Evolutionary conservation across 2,329 filamentous ascomycete genomes (phyloP).

Genomic region (Cordyceps tenuipes): DNA sequence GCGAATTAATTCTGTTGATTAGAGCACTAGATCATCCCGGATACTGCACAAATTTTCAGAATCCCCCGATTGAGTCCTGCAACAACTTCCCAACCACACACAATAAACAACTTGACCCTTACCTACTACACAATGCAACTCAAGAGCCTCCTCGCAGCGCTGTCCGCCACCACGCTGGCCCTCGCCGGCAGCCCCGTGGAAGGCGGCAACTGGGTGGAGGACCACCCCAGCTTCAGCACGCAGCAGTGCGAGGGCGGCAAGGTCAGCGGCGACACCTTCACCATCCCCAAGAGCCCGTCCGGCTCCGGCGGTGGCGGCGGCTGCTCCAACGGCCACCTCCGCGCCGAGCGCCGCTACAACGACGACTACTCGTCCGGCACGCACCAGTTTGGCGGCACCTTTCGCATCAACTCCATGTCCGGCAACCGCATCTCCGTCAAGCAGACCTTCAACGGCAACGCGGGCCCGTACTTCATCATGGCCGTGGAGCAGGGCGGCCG

Average conservation of each 20-base stretch:
- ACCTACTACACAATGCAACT: not conserved
- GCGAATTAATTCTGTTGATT: too few relatives aligned
- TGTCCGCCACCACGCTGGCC: not conserved
- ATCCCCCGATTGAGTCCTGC: too few relatives aligned
- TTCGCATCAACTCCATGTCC: slow-evolving; percentile 18
- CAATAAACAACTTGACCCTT: not conserved
- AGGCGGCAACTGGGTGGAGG: slow-evolving; percentile 7
- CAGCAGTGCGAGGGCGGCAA: slow-evolving; percentile 8
- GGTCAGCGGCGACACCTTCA: slow-evolving; percentile 6
- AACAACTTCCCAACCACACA: too few relatives aligned
- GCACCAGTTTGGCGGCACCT: slow-evolving; percentile 18
- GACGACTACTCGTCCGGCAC: slow-evolving; percentile 8
- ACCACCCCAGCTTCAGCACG: not conserved
- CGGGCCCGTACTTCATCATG: slow-evolving; percentile 17
- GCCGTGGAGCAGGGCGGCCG: slow-evolving; percentile 14
- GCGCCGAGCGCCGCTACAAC: slow-evolving; percentile 10
- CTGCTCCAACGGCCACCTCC: slow-evolving; percentile 11
- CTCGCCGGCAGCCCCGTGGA: slow-evolving; percentile 5
- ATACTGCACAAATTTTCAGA: not conserved
- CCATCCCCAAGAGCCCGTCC: not conserved
- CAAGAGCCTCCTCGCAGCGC: not conserved
- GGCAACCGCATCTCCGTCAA: slow-evolving; percentile 18
- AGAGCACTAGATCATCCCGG: not conserved
- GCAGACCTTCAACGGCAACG: slow-evolving; percentile 19
- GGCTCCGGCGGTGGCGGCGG: not conserved